A percentile compares a stretch with the other conserved stretches of the same genome.
Conservation (phyloP, 2,329 filamentous ascomycete species). For the Arthrobotrys sphaeroides region DNA sequence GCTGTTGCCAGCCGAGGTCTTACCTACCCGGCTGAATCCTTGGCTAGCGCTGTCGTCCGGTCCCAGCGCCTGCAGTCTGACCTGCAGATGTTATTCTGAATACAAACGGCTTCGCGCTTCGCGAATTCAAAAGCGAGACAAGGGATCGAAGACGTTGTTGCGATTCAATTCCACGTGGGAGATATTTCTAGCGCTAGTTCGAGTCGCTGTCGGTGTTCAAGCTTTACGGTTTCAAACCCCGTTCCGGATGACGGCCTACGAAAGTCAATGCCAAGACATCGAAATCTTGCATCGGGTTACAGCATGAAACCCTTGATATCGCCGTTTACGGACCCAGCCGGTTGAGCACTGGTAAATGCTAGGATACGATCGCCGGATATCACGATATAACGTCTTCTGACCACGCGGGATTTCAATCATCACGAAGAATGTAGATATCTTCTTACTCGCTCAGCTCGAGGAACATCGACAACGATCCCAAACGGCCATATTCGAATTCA, state of each 20-base stretch:
- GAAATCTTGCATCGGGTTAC: slow-evolving; percentile 12
- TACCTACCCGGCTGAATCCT: slow-evolving; percentile 11
- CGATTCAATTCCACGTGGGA: not conserved
- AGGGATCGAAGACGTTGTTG: no score
- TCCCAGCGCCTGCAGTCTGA: not conserved
- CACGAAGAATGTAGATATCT: not conserved
- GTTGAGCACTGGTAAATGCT: no score
- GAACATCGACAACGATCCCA: not conserved
- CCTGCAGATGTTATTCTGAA: not conserved
- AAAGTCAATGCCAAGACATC: slow-evolving; percentile 16
- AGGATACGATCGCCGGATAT: no score
- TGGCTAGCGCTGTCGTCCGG: not conserved
- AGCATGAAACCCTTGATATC: not conserved
- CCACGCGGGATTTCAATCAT: not conserved
- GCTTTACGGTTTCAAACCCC: no score
- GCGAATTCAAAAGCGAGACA: no score
- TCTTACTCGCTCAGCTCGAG: not conserved
- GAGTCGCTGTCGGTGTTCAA: not conserved
- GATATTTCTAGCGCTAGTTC: not conserved
- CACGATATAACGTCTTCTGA: not conserved
- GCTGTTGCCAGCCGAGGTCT: slow-evolving; percentile 28
- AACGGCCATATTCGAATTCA: not conserved
- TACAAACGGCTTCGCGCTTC: not conserved
- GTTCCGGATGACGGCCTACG: no score
- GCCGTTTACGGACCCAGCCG: no score